phyloP scores from a whole-genome alignment of 345 rosid species.

The Melastoma malabathricum region DNA sequence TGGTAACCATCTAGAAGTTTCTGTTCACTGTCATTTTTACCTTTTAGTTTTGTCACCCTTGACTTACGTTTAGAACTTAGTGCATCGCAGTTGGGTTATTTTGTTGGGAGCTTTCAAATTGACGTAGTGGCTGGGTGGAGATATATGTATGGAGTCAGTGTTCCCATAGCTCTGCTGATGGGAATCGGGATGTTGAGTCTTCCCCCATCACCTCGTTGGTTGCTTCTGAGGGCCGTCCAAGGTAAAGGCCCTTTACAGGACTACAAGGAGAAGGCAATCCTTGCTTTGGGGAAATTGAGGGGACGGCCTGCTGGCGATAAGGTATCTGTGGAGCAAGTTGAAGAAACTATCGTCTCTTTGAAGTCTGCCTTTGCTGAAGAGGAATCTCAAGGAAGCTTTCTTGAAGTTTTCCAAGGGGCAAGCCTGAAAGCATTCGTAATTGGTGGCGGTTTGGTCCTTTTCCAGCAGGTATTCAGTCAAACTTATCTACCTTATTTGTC shows the following conservation, averaged over 20 bases:
- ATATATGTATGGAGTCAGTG: constrained; percentile 74
- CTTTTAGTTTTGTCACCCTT: no score
- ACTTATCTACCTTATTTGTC: background rate
- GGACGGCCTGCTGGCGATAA: constrained; percentile 65
- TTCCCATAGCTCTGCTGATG: constrained; percentile 61
- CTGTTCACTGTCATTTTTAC: background rate
- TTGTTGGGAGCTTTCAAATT: constrained; percentile 78
- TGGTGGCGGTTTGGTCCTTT: constrained; percentile 91
- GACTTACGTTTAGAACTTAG: constrained; percentile 1
- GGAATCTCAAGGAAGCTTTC: constrained; percentile 56
- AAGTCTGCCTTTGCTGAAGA: constrained; percentile 48
- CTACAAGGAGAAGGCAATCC: constrained; percentile 62
- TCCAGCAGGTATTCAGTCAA: constrained; percentile 56
- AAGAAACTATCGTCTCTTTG: constrained; percentile 51
- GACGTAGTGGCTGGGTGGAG: constrained; percentile 87
- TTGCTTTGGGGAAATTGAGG: constrained; percentile 66
- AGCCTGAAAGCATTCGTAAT: constrained; percentile 84
- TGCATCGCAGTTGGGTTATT: constrained; percentile 58
- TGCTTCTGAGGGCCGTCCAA: constrained; percentile 81
- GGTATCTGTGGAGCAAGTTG: constrained; percentile 59
- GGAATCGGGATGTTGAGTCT: constrained; percentile 88
- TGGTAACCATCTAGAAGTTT: constrained; percentile 33
- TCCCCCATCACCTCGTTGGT: constrained; percentile 96
- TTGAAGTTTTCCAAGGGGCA: constrained; percentile 83
- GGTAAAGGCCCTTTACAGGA: constrained; percentile 67